A percentile compares a stretch with the other conserved stretches of the same genome.
phyloP scores from a whole-genome alignment of 2,329 filamentous ascomycete species.

The Ceratocystis cubensis region DNA sequence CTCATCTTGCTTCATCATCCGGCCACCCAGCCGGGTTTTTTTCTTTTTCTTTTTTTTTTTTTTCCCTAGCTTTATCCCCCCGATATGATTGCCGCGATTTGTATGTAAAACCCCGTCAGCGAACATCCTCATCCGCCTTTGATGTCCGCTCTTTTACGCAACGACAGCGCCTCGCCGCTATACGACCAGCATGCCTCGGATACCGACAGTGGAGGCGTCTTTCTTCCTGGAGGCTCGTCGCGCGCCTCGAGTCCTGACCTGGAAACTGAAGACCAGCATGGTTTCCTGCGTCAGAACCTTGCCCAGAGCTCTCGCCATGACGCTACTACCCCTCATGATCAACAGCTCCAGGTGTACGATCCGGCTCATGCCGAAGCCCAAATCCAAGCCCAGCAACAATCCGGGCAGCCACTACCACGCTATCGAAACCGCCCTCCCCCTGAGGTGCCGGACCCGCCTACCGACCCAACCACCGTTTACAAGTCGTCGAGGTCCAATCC shows the following conservation, averaged over 20 bases:
- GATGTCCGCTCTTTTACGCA: slow-evolving; percentile 11
- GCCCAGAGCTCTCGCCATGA: background rate
- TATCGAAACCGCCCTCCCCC: background rate
- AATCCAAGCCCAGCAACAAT: background rate
- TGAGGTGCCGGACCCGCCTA: background rate
- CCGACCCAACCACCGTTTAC: background rate
- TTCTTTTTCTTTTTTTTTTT: background rate
- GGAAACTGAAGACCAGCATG: background rate
- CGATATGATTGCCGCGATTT: background rate
- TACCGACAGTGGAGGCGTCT: slow-evolving; percentile 18
- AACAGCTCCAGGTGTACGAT: background rate
- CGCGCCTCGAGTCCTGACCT: slow-evolving; percentile 16
- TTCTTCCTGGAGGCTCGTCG: slow-evolving; percentile 16
- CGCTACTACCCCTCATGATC: background rate
- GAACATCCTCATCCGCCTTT: background rate
- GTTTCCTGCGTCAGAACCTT: background rate
- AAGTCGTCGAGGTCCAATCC: background rate
- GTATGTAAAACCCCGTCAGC: background rate
- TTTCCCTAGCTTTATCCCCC: background rate
- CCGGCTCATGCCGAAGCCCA: background rate
- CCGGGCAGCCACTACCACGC: background rate
- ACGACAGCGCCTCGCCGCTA: slow-evolving; percentile 17
- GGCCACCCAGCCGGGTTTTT: too few relatives aligned
- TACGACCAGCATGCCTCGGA: slow-evolving; percentile 21
- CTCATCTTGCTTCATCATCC: background rate